Evolutionary conservation across 176 grass and related monocot species (phyloP).

Genomic region (Guadua angustifolia): DNA sequence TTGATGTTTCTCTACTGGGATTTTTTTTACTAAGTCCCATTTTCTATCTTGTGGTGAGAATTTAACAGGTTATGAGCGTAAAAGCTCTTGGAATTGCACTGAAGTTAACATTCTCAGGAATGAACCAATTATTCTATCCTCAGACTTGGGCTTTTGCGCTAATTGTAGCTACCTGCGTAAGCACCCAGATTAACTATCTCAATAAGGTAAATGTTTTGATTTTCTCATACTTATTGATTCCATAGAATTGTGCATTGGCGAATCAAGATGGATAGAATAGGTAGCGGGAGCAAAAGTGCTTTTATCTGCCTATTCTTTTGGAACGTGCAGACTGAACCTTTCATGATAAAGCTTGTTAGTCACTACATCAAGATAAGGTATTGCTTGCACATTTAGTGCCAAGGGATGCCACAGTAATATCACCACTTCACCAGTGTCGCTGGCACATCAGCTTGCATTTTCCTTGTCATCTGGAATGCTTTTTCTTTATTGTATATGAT

Average conservation of each 20-base stretch:
- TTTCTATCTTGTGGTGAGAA: conserved; percentile 39
- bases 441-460: conserved; percentile 8
- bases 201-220: conserved; percentile 65
- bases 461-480: not conserved
- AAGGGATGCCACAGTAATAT: conserved; percentile 1
- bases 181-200: conserved; percentile 94
- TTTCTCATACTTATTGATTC: not conserved
- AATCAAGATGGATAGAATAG: conserved; percentile 18
- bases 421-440: not conserved
- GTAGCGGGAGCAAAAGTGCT: not conserved
- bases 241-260: not conserved
- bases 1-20: conserved; percentile 28
- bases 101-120: conserved; percentile 92
- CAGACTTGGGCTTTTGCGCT: conserved; percentile 89
- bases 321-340: not conserved
- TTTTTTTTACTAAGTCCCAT: conserved; percentile 30
- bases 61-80: conserved; percentile 85
- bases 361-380: not conserved
- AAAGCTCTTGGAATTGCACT: conserved; percentile 93
- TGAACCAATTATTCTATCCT: conserved; percentile 87
- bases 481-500: conserved; percentile 12
- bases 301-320: not conserved
- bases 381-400: conserved; percentile 12
- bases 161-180: conserved; percentile 72
- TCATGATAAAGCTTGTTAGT: conserved; percentile 7